These are phyloP conservation scores for peach (Prunus persica) DNA, from an alignment of 306 rosid species.

Conservation along the genomic window Prunus_persica_NCBIv2 NC_034014.1:30373001-30373500, in stretches of 20 bases:
- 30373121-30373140: not conserved
- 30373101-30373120: not conserved
- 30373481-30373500: conserved; percentile 79
- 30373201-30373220: not conserved
- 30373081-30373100: conserved; percentile 78
- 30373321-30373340: conserved; percentile 4
- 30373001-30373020: conserved; percentile 71
- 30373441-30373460: not conserved
- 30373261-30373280: not conserved
- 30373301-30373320: conserved; percentile 11
- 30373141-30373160: not conserved
- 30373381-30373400: not conserved
- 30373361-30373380: not conserved
- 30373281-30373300: not conserved
- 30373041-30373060: conserved; percentile 95
- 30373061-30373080: conserved; percentile 91
- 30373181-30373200: not conserved
- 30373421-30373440: not conserved
- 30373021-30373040: conserved; percentile 94
- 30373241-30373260: not conserved
- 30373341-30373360: conserved; percentile 19
- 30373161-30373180: not conserved
- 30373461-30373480: conserved; percentile 57
- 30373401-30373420: not conserved
- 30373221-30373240: not conserved